Base-by-base conservation (phyloP, 306 rosid genomes). In the Cicer arietinum region DNA sequence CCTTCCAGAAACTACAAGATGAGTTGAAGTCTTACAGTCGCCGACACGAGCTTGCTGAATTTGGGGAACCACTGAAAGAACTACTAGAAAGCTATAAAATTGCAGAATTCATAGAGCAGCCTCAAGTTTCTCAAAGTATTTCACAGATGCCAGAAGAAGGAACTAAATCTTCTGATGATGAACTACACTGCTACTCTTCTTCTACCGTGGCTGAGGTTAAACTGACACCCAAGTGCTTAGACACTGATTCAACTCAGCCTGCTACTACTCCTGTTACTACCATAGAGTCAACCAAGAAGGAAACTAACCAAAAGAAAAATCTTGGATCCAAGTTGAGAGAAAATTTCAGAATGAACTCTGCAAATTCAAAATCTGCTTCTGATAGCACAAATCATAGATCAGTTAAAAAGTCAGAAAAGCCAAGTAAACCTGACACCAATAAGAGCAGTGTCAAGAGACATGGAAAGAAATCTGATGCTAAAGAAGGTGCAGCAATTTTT, bases 111-210 rank as follows among this genome's bases (percentile, higher is more conserved):
- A 60, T 80, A 12, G 89, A 84, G 84, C 92, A 86, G 78, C 1
- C 82, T 67, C 95, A 77, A 57, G 88, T 80, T 41, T 86, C 91
- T 20, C 91, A 92, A 76, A 80, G 85, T 30, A 80, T 71, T 79
- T 86, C 96, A 48, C 90, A 81, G 76, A 85, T 83, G 6, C 88
- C 84, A 16, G 90, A 90, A 69, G 88, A 88, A 79, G 96, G 83
- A 71, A 84, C 90, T 51, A 78, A 84, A 59, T 88, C 91, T 25
- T 90, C 95, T 62, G 92, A 90, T 75, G 98, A 89, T 67, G 94
- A 89, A 56, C 83, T 79, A 56, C 88, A 81, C 8, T 69, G 73
- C 45, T 86, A 87, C 85, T 81, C 86, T 35, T 79, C 85, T 43
- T 87, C 90, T 35, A 62, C 85, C 53, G 79, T 77, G 75, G 86